Base-by-base conservation (phyloP, 148 eudicot species). In the Pharnaceum exiguum region DNA sequence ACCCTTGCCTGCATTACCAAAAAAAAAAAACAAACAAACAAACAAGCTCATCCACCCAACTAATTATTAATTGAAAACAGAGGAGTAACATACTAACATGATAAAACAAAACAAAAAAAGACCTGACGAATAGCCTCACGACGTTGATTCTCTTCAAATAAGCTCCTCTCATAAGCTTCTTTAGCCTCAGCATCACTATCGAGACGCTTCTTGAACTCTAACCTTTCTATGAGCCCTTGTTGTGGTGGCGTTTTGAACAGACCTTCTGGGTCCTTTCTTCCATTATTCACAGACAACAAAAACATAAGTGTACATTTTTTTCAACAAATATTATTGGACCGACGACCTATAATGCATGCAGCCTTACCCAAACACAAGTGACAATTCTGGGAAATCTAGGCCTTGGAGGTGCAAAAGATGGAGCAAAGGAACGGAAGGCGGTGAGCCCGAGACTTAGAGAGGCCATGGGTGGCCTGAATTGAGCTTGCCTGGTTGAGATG, bases 201-300 rank as follows among this genome's bases (percentile, higher is more conserved):
- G 15, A 88, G 57, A 1, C 77, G 76, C 24, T 53, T 69, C 70
- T 74, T 66, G 69, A 88, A 88, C 60, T 93, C 86, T 1, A 80
- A 61, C 46, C 76, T 72, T 8, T 83, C 80, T 45, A 88, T 45
- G 63, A 88, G 99, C 6, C 96, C 99, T 13, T 75, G 26, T 65
- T 71, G 68, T 7, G 82, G 75, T 2, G 95, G 87, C 5, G 81
- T 71, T 10, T 57, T 73, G 71, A 85, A 70, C 23, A 93, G 7
- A 5, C 99, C 96, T 56, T 93, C 95, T 17, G 99, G 99, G 64
- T 93, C 96, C 96, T 93, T 69, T 75, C 63, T 71, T 79, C 68
- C 75, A 31, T 42, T n/a, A n/a, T n/a, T 60, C 0, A 46, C 24
- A 28, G 24, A 60, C 8, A 36, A 32, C 36, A n/a, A 44, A 3